Evolutionary conservation across 176 grass and related monocot species (phyloP).

Genomic region (Puccinellia tenuiflora): DNA sequence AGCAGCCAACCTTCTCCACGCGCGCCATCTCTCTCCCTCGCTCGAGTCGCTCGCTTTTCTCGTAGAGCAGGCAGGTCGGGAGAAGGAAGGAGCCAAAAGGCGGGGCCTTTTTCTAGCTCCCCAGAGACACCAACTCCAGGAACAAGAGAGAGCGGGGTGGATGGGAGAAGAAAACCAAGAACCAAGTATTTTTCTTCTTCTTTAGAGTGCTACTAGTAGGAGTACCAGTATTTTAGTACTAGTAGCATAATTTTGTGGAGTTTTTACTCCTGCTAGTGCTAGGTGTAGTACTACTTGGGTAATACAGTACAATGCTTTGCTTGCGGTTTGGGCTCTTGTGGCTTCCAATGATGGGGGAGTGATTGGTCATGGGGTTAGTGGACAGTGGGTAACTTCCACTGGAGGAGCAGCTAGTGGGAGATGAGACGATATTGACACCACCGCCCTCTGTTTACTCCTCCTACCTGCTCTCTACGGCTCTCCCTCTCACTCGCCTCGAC

Average conservation of each 20-base stretch:
- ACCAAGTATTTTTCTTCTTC: neutral
- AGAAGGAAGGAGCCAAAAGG: constrained; percentile 39
- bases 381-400: constrained; percentile 42
- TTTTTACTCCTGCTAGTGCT: neutral
- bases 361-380: constrained; percentile 39
- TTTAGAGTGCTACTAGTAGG: neutral
- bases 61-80: constrained; percentile 31
- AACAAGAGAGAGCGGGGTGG: neutral
- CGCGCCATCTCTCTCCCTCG: constrained; percentile 34
- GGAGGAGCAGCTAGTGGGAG: constrained; percentile 33
- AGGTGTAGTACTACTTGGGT: too few relatives aligned
- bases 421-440: constrained; percentile 28
- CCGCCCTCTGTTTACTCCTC: neutral
- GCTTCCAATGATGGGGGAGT: constrained; percentile 27
- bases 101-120: constrained; percentile 29
- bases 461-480: neutral
- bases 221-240: neutral
- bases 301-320: neutral
- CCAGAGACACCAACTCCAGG: constrained; percentile 21
- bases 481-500: neutral
- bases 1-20: constrained; percentile 44
- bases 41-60: constrained; percentile 7
- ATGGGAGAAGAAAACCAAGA: constrained; percentile 13
- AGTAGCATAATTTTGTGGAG: neutral
- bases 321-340: constrained; percentile 31